Conservation (phyloP, 2,329 filamentous ascomycete genomes). For the Penicillium crustosum region DNA sequence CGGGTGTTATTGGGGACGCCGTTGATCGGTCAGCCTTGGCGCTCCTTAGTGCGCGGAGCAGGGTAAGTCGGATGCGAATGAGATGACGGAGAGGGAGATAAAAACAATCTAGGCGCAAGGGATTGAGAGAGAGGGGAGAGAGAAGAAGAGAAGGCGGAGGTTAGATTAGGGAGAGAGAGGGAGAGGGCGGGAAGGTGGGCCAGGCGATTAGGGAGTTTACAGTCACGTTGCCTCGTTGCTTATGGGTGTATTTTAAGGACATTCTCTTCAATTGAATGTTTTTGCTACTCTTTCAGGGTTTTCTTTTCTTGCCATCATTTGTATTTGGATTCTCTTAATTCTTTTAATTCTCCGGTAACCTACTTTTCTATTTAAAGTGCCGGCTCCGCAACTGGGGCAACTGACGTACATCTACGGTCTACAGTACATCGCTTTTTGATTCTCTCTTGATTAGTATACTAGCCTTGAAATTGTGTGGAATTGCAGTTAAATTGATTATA, state of each 20-base stretch:
- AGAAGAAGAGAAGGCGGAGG: constrained; percentile 8
- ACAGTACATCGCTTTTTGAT: neutral
- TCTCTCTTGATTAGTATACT: neutral
- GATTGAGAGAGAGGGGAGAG: neutral
- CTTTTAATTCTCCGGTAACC: neutral
- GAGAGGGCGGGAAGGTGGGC: constrained; percentile 26
- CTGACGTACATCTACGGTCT: constrained; percentile 20
- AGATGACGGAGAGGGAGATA: constrained; percentile 1
- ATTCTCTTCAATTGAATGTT: neutral
- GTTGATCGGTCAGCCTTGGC: constrained; percentile 26
- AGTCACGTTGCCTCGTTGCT: constrained; percentile 28
- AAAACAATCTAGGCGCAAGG: neutral
- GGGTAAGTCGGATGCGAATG: constrained; percentile 1
- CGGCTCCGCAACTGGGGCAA: constrained; percentile 19
- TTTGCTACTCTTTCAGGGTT: neutral
- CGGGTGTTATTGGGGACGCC: constrained; percentile 16
- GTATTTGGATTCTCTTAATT: neutral
- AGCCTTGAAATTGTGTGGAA: neutral
- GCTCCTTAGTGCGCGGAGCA: constrained; percentile 12
- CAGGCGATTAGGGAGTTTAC: constrained; percentile 25
- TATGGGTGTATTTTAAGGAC: neutral
- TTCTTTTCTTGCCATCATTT: neutral
- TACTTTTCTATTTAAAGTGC: neutral
- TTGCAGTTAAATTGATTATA: neutral
- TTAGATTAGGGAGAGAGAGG: constrained; percentile 18